Conservation (phyloP, 768 basidiomycete genomes). For the Xerocomus potaroensis region DNA sequence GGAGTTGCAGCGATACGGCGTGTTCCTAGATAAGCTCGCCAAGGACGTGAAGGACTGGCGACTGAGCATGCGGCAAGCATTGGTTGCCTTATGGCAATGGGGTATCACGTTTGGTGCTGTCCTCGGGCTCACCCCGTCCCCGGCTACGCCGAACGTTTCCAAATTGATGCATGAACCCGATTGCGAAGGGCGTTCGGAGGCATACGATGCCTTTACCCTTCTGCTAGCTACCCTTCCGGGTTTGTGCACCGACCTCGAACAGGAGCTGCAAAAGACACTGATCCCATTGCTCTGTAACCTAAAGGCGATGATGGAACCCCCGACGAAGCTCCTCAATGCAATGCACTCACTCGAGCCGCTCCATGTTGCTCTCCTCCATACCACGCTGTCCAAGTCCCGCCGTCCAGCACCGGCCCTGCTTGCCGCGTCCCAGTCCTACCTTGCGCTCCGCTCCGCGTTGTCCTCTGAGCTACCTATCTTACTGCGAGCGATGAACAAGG, state of each 20-base stretch:
- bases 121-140: slow-evolving; percentile 51
- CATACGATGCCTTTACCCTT: slow-evolving; percentile 65
- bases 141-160: slow-evolving; percentile 15
- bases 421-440: slow-evolving; percentile 71
- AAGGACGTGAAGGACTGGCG: slow-evolving; percentile 64
- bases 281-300: slow-evolving; percentile 56
- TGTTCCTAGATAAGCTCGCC: slow-evolving; percentile 58
- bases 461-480: slow-evolving; percentile 67
- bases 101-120: slow-evolving; percentile 61
- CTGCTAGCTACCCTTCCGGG: slow-evolving; percentile 55
- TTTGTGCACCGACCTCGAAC: slow-evolving; percentile 50
- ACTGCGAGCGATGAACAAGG: slow-evolving; percentile 53
- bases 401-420: slow-evolving; percentile 64
- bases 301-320: slow-evolving; percentile 55
- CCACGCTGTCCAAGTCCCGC: slow-evolving; percentile 48
- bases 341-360: slow-evolving; percentile 73
- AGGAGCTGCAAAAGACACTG: slow-evolving; percentile 47
- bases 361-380: slow-evolving; percentile 65
- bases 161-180: slow-evolving; percentile 14
- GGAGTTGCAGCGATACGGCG: slow-evolving; percentile 53
- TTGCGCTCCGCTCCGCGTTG: slow-evolving; percentile 71
- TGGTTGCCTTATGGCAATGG: slow-evolving; percentile 56
- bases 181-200: slow-evolving; percentile 42
- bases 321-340: slow-evolving; percentile 60
- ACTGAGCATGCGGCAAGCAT: slow-evolving; percentile 43